These are phyloP conservation scores for Barbatosphaeria neglecta DNA, from an alignment of 495 filamentous ascomycete species.

Conservation along the genomic window DNA sequence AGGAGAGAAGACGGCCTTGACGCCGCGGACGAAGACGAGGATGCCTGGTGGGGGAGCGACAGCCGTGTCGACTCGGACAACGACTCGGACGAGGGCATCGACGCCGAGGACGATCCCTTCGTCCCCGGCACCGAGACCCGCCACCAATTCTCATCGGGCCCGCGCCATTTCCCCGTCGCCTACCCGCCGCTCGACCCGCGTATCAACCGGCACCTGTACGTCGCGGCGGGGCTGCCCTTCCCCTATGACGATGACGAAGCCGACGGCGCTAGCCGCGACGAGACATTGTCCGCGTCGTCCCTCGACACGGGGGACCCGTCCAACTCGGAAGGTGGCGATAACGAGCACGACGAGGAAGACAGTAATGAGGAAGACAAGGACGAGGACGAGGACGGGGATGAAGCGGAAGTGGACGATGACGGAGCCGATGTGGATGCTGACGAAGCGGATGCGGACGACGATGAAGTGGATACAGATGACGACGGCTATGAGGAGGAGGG, in stretches of 20 bases:
- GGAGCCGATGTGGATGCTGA: too few species aligned
- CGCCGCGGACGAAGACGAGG: background rate
- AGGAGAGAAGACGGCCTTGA: background rate
- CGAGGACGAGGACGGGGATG: background rate
- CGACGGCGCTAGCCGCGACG: background rate
- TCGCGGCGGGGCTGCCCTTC: conserved; percentile 8
- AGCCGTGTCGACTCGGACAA: conserved; percentile 5
- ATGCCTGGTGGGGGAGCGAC: conserved; percentile 7
- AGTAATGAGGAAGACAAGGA: conserved; percentile 4
- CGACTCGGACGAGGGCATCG: background rate
- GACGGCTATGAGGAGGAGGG: background rate
- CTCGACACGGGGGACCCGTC: background rate
- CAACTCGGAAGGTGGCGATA: conserved; percentile 2
- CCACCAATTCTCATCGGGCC: conserved; percentile 18
- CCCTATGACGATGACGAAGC: conserved; percentile 8
- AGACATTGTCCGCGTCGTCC: background rate
- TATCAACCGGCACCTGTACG: conserved; percentile 23
- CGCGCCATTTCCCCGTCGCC: conserved; percentile 22
- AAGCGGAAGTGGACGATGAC: too few species aligned
- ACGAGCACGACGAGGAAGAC: conserved; percentile 2
- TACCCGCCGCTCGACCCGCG: conserved; percentile 22
- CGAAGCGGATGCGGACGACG: too few species aligned
- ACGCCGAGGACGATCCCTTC: conserved; percentile 4
- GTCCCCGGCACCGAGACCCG: conserved; percentile 8
- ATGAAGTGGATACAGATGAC: conserved; percentile 2